phyloP scores from a whole-genome alignment of 2,329 filamentous ascomycete species.

The Furcasterigmium furcatum region DNA sequence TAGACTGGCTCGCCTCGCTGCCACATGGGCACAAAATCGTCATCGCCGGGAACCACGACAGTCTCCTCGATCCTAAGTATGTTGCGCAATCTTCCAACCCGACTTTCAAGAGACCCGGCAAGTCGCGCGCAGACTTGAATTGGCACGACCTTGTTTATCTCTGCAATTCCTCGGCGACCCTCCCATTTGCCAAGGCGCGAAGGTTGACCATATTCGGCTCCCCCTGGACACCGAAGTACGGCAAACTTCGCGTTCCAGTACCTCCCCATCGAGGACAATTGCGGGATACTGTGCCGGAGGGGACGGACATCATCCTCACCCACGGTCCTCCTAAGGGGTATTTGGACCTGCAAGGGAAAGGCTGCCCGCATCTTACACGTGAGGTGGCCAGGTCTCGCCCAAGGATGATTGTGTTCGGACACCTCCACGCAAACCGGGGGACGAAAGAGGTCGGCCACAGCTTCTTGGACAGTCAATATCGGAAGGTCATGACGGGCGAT shows the following conservation, averaged over 20 bases:
- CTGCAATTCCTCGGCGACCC: conserved; percentile 11
- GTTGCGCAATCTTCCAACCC: too few relatives aligned
- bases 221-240: conserved; percentile 25
- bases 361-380: conserved; percentile 22
- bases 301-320: conserved; percentile 33
- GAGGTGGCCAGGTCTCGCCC: conserved; percentile 15
- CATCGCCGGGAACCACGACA: conserved; percentile 45
- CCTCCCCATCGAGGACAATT: conserved; percentile 19
- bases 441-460: too few relatives aligned
- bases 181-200: conserved; percentile 19
- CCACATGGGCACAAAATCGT: conserved; percentile 39
- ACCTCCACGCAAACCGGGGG: too few relatives aligned
- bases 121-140: conserved; percentile 6
- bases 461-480: too few relatives aligned
- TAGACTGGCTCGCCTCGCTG: conserved; percentile 36
- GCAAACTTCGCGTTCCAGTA: conserved; percentile 41
- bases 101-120: conserved; percentile 8
- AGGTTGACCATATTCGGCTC: conserved; percentile 28
- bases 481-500: too few relatives aligned
- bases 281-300: conserved; percentile 17
- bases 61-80: conserved; percentile 23
- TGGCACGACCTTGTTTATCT: conserved; percentile 21
- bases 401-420: too few relatives aligned
- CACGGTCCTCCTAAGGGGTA: conserved; percentile 32
- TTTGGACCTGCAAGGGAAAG: conserved; percentile 27